Base-by-base conservation (phyloP, 1,139 yeast species). In the Tardiomyces blankii region DNA sequence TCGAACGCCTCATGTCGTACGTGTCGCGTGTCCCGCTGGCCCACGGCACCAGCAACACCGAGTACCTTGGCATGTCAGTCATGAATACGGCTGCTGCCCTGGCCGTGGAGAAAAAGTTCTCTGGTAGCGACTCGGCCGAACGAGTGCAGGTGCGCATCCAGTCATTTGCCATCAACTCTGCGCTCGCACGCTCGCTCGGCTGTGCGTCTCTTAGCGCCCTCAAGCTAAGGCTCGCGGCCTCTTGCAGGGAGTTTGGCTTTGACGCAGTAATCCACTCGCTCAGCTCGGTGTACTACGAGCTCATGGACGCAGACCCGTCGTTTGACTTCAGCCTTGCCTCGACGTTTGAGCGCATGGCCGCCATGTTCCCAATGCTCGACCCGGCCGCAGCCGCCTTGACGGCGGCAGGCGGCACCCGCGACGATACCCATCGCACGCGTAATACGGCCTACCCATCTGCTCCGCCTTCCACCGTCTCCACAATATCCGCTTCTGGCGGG, bases 21-120 rank as follows among this genome's bases (percentile, higher is more conserved):
- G 18, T 19, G 44, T 21, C 39, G 40, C 21, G 28, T 25, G 33
- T n/a, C 6, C 40, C 12, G 25, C 39, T 25, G 9, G 42, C 16
- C 5, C 35, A 9, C n/a, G 35, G 35, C 3, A 5, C 35, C 16
- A 14, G 35, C 30, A 56, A 78, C 50, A 57, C 80, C 8, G 78
- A 74, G 54, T 70, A 65, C 23, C 62, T 84, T 41, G 94, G 95
- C 0, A 70, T 73, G 47, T 66, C 76, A 3, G 66, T 80, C 4
- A 68, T 81, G 4, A 61, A 71, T 2, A 67, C 82, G 1, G 69
- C 83, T 2, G 71, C 81, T 6, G 71, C 82, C 3, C 78, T 74
- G 55, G 74, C 82, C 14, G 67, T 82, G 44, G 88, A 81, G 51
- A 30, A 30, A 9, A 30, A 30, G 35, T 30, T 30, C 16, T 14